These are phyloP conservation scores for Euryodendron excelsum DNA, from an alignment of 148 eudicot species.

Conservation along the genomic window DNA sequence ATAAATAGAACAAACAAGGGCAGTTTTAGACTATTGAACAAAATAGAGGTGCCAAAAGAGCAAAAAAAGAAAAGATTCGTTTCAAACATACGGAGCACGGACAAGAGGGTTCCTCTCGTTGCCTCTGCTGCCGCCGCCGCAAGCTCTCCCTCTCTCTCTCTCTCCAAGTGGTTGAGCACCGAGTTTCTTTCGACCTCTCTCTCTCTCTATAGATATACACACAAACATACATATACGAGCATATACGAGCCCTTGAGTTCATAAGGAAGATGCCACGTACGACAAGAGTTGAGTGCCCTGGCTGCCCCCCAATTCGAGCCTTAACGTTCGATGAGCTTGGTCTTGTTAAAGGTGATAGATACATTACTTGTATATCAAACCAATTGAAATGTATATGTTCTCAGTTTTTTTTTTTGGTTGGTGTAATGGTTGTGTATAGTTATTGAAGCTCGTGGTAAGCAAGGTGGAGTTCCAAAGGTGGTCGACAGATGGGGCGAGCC, in stretches of 20 bases:
- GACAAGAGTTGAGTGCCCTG: slow-evolving; percentile 66
- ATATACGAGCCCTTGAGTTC: not conserved
- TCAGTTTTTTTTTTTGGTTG: not conserved
- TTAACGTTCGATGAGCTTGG: slow-evolving; percentile 78
- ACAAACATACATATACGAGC: not conserved
- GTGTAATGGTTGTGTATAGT: slow-evolving; percentile 38
- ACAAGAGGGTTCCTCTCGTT: not conserved
- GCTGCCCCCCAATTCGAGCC: slow-evolving; percentile 89
- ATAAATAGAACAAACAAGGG: not conserved
- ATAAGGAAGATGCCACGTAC: slow-evolving; percentile 72
- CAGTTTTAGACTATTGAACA: not conserved
- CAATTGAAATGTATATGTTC: not conserved
- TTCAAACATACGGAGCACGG: not conserved
- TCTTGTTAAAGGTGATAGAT: slow-evolving; percentile 65
- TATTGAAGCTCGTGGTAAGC: slow-evolving; percentile 70
- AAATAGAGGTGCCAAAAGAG: not conserved
- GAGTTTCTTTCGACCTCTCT: not conserved
- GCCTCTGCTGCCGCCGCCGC: not conserved
- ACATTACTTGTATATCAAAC: not conserved
- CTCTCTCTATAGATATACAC: not conserved
- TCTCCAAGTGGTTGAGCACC: not conserved
- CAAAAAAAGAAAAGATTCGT: not conserved
- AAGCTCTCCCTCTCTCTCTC: no score
- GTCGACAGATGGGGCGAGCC: slow-evolving; percentile 96
- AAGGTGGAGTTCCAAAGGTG: slow-evolving; percentile 60